Base-by-base conservation (phyloP, 768 basidiomycete species). In the Podaxis pistillaris region DNA sequence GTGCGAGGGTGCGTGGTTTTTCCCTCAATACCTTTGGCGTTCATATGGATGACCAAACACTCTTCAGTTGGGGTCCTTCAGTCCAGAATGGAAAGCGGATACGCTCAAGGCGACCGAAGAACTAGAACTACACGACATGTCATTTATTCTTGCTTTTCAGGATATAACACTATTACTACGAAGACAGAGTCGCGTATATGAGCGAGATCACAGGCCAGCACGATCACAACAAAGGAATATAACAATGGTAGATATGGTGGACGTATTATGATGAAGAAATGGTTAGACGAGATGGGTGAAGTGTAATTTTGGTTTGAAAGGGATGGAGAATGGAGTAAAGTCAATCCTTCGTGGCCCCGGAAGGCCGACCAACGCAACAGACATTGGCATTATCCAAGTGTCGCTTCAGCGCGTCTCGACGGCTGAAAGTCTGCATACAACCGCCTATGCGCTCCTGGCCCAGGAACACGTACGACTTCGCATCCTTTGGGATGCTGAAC, bases 61-160 rank as follows among this genome's bases (percentile, higher is more conserved):
- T 68, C 11, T 60, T 11, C 47, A 91, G 91, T 49, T 88, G 89
- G 80, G 91, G 91, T 1, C 89, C 91, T 1, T 79, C 83, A 40
- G 84, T 90, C 7, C 90, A 91, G 69, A 79, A 87, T 58, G 90
- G 90, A 49, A 90, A 89, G 68, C 79, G 86, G 51, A 87, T 90
- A 74, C 87, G 89, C 57, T 91, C 89, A 52, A 81, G 83, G 60
- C 77, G 85, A 64, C 70, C 78, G 58, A 77, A 76, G 68, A 69
- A 70, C 47, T 67, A 68, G 64, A 64, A 58, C 49, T 60, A 66
- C 64, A 51, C 24, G 44, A 38, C 44, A 30, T 50, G 54, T 55
- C 11, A 47, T 56, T 46, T 40, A 56, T 56, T 62, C 28, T 50
- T 38, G 26, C 19, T 47, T 37, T 38, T 49, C 15, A 22, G 37